Percentiles rank a stretch among this genome's conserved stretches.
Evolutionary conservation across 371 early-diverging fungal genomes (phyloP).

Genomic region (Lichtheimia hyalospora): DNA sequence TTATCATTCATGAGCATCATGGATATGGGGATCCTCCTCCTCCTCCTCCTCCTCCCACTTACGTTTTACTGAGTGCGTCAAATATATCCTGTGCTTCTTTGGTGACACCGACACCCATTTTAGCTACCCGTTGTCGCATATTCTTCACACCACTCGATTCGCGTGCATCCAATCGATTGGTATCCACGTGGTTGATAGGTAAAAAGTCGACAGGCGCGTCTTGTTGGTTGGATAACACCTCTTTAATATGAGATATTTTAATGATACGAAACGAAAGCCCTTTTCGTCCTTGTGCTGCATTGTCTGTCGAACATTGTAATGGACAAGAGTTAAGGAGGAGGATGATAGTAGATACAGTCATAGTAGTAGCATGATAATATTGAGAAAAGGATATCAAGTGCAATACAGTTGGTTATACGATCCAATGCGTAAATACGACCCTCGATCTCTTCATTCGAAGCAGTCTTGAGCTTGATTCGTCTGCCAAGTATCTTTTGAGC

Average conservation of each 20-base stretch:
- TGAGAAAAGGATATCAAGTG: conserved; percentile 69
- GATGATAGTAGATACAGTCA: conserved; percentile 8
- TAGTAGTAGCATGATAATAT: conserved; percentile 8
- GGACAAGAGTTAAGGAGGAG: conserved; percentile 16
- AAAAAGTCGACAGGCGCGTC: conserved; percentile 27
- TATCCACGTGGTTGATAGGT: conserved; percentile 36
- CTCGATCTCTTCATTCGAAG: conserved; percentile 55
- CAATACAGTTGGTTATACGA: conserved; percentile 60
- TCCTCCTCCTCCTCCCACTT: conserved; percentile 14
- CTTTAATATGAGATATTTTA: conserved; percentile 63
- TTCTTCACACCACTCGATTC: conserved; percentile 60
- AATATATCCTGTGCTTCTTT: conserved; percentile 79
- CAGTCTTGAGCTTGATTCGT: conserved; percentile 55
- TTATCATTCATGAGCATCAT: too few species aligned
- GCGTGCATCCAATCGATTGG: conserved; percentile 61
- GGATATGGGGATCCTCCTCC: too few species aligned
- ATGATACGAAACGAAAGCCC: conserved; percentile 52
- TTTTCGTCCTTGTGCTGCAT: conserved; percentile 19
- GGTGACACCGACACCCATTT: conserved; percentile 82
- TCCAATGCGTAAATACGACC: conserved; percentile 68
- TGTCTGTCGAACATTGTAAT: conserved; percentile 18
- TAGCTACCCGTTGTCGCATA: conserved; percentile 59
- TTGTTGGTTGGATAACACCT: conserved; percentile 44
- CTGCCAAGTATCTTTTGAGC: conserved; percentile 41
- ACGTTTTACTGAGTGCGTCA: conserved; percentile 82